Conservation (phyloP, 495 filamentous ascomycete species). For the Penicillium egyptiacum region DNA sequence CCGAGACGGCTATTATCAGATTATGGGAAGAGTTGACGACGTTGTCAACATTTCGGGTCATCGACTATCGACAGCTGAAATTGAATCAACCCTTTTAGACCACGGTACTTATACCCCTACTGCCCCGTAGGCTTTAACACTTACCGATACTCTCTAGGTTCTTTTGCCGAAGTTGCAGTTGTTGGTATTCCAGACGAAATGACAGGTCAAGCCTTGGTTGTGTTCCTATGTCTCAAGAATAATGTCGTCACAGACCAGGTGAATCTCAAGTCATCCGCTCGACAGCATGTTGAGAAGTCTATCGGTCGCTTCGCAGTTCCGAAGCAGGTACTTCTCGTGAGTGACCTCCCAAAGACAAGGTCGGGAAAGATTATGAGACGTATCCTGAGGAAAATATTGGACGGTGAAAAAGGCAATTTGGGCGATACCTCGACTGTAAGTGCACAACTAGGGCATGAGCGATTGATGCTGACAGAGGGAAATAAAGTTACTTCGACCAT, state of each 20-base stretch:
- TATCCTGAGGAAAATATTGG: background rate
- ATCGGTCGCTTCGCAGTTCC: constrained; percentile 89
- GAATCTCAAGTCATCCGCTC: constrained; percentile 48
- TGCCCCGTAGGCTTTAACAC: constrained; percentile 43
- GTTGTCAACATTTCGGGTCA: constrained; percentile 91
- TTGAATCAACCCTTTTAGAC: constrained; percentile 85
- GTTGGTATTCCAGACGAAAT: constrained; percentile 82
- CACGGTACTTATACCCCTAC: too few species aligned
- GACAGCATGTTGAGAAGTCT: constrained; percentile 66
- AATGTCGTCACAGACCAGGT: constrained; percentile 41
- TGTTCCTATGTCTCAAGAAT: constrained; percentile 84
- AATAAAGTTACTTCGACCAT: too few species aligned
- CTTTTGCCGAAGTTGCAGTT: constrained; percentile 80
- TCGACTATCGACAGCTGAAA: constrained; percentile 86
- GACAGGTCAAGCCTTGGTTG: constrained; percentile 85
- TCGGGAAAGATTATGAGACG: constrained; percentile 65
- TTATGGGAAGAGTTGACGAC: constrained; percentile 87
- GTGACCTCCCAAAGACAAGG: constrained; percentile 85
- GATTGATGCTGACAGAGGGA: too few species aligned
- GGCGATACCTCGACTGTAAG: background rate
- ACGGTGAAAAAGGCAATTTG: background rate
- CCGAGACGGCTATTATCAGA: constrained; percentile 94
- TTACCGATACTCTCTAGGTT: constrained; percentile 23
- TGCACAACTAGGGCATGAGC: too few species aligned
- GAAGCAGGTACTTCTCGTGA: constrained; percentile 75